These are phyloP conservation scores for Scenedesmus sp. DNA, from an alignment of 163 green algal genomes.

Conservation along the genomic window DNA sequence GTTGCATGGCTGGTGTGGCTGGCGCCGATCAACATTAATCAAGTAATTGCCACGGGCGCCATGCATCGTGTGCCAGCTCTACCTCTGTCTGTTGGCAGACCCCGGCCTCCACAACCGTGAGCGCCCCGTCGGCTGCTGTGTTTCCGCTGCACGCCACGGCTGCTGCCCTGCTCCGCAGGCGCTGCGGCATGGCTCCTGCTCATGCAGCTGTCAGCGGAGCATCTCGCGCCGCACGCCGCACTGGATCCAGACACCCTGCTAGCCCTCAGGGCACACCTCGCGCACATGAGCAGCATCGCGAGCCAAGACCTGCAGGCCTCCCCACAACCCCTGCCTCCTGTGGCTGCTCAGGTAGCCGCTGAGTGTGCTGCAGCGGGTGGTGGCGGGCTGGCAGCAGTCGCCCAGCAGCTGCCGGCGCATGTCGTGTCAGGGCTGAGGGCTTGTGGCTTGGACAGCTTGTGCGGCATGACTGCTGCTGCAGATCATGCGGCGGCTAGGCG, in stretches of 20 bases:
- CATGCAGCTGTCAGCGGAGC: slow-evolving; percentile 18
- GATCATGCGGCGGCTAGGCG: too few relatives aligned
- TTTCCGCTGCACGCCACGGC: background rate
- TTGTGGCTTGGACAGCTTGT: background rate
- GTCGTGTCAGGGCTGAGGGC: background rate
- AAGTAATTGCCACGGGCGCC: too few relatives aligned
- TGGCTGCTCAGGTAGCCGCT: background rate
- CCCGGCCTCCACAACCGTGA: background rate
- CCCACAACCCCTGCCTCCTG: background rate
- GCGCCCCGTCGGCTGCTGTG: background rate
- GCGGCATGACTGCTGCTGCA: background rate
- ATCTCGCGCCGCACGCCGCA: background rate
- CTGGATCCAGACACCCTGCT: background rate
- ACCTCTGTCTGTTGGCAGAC: too few relatives aligned
- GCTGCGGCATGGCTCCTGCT: slow-evolving; percentile 38
- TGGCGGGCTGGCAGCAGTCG: background rate
- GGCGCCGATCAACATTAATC: too few relatives aligned
- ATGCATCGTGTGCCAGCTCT: too few relatives aligned
- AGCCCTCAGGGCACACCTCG: slow-evolving; percentile 25
- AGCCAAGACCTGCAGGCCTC: background rate
- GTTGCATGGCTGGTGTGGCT: too few relatives aligned
- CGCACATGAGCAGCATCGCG: background rate
- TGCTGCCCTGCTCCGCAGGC: slow-evolving; percentile 23
- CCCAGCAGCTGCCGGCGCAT: background rate
- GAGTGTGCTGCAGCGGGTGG: background rate